phyloP scores from a whole-genome alignment of 352 stramenopile genomes.

The Pythium brachiatum region DNA sequence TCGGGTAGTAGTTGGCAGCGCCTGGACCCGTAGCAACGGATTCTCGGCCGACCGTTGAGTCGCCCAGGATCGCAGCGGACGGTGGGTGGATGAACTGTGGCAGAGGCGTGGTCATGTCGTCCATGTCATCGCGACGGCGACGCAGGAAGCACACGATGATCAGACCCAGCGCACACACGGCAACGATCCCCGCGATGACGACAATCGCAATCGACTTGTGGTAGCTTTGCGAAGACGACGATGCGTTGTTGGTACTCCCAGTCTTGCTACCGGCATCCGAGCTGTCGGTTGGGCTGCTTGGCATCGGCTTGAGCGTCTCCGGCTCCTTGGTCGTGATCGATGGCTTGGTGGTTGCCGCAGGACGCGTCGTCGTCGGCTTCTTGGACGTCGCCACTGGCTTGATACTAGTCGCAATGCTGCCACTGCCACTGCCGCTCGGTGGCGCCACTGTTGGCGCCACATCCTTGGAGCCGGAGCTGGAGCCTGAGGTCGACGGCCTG shows the following conservation, averaged over 20 bases:
- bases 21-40: constrained; percentile 18
- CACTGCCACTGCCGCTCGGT: constrained; percentile 6
- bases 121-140: constrained; percentile 18
- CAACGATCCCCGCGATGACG: constrained; percentile 21
- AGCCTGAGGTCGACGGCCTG: neutral
- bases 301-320: constrained; percentile 5
- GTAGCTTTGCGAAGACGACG: neutral
- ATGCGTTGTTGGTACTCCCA: neutral
- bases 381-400: constrained; percentile 18
- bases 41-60: neutral
- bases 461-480: constrained; percentile 5
- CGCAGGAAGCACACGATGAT: constrained; percentile 27
- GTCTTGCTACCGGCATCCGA: neutral
- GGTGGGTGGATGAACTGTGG: neutral
- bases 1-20: constrained; percentile 22
- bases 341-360: constrained; percentile 1
- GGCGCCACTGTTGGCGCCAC: neutral
- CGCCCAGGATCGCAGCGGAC: neutral
- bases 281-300: constrained; percentile 1
- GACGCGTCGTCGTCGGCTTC: constrained; percentile 5
- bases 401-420: neutral
- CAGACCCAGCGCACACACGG: constrained; percentile 21
- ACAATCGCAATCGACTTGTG: constrained; percentile 26
- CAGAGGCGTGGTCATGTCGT: constrained; percentile 21
- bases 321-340: neutral